Evolutionary conservation across 2,329 filamentous ascomycete species (phyloP).

Genomic region (Tolypocladium ovalisporum): DNA sequence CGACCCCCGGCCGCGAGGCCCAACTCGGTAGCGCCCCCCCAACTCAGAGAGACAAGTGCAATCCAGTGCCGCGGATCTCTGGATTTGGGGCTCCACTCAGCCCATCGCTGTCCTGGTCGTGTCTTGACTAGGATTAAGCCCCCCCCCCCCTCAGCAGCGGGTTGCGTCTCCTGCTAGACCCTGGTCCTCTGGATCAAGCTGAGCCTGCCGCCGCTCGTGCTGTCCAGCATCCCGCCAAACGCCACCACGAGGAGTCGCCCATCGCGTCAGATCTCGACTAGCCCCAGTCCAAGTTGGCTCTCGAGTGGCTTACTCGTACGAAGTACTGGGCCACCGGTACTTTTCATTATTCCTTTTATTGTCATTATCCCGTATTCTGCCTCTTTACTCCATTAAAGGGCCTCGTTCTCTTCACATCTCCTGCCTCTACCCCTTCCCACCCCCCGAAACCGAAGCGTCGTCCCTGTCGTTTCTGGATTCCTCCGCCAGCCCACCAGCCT

Average conservation of each 20-base stretch:
- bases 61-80: constrained; percentile 22
- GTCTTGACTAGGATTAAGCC: neutral
- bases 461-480: constrained; percentile 3
- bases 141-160: neutral
- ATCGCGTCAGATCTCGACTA: constrained; percentile 21
- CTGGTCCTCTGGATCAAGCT: constrained; percentile 3
- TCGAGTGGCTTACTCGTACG: constrained; percentile 5
- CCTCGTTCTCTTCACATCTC: neutral
- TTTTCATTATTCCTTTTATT: constrained; percentile 8
- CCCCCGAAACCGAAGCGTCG: neutral
- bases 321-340: constrained; percentile 7
- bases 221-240: constrained; percentile 16
- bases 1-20: constrained; percentile 6
- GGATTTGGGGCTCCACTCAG: constrained; percentile 11
- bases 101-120: constrained; percentile 3
- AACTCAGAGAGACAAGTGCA: constrained; percentile 17
- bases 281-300: constrained; percentile 6
- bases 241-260: constrained; percentile 22
- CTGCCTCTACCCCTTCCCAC: neutral
- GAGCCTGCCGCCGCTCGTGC: constrained; percentile 3
- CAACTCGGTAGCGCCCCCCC: constrained; percentile 13
- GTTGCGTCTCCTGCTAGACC: constrained; percentile 1
- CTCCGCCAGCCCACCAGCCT: neutral
- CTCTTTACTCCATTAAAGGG: neutral
- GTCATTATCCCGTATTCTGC: constrained; percentile 4